Conservation (phyloP, 2,329 filamentous ascomycete genomes). For the Paraphoma sp. region DNA sequence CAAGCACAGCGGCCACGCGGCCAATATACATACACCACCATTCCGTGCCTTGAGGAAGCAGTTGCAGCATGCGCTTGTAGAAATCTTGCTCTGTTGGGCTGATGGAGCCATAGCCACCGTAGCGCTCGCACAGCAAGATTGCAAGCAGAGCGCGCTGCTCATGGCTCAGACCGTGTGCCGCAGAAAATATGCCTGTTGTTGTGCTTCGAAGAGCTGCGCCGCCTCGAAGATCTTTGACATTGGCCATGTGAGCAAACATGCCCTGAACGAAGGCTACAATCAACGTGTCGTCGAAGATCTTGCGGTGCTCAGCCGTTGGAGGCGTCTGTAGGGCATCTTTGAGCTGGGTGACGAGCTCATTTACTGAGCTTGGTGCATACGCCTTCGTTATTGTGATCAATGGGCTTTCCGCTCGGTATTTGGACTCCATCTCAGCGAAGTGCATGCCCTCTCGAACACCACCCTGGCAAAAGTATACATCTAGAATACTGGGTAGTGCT, state of each 20-base stretch:
- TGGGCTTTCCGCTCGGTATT: slow-evolving; percentile 70
- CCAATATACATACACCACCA: slow-evolving; percentile 74
- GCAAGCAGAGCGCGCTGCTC: slow-evolving; percentile 73
- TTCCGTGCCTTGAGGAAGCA: slow-evolving; percentile 61
- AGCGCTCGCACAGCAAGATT: slow-evolving; percentile 74
- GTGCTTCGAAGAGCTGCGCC: slow-evolving; percentile 76
- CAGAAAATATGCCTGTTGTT: slow-evolving; percentile 70
- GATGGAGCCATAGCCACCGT: slow-evolving; percentile 66
- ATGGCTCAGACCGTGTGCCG: slow-evolving; percentile 77
- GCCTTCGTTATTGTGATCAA: slow-evolving; percentile 66
- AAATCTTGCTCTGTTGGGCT: slow-evolving; percentile 64
- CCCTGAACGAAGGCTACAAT: slow-evolving; percentile 66
- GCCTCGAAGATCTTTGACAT: slow-evolving; percentile 57
- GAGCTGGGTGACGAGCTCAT: slow-evolving; percentile 58
- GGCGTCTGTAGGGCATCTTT: slow-evolving; percentile 51
- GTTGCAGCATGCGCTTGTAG: slow-evolving; percentile 58
- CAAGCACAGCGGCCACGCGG: slow-evolving; percentile 64
- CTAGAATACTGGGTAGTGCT: slow-evolving; percentile 70
- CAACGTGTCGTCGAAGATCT: slow-evolving; percentile 54
- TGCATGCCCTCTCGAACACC: slow-evolving; percentile 86
- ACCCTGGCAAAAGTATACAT: slow-evolving; percentile 84
- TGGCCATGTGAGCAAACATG: slow-evolving; percentile 57
- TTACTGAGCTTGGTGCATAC: slow-evolving; percentile 58
- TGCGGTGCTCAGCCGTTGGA: slow-evolving; percentile 34
- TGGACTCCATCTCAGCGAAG: slow-evolving; percentile 70